A percentile compares a stretch with the other conserved stretches of the same genome.
phyloP scores from a whole-genome alignment of 2,329 filamentous ascomycete species.

The Aspergillus sp. region DNA sequence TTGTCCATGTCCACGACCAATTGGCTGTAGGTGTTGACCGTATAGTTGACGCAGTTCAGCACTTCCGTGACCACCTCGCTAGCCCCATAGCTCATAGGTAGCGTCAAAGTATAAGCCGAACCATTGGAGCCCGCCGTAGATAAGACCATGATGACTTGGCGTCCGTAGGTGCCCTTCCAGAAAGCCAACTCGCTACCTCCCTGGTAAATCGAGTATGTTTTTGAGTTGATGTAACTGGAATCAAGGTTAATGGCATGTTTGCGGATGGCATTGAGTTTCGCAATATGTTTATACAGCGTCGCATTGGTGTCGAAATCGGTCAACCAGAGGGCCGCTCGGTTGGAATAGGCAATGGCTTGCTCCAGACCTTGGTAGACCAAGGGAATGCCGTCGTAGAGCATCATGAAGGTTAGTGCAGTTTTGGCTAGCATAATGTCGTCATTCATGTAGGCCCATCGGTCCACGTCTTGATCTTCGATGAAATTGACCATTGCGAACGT shows the following conservation, averaged over 20 bases:
- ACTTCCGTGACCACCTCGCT: constrained; percentile 30
- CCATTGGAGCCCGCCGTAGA: constrained; percentile 44
- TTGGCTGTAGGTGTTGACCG: constrained; percentile 24
- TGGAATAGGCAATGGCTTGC: constrained; percentile 58
- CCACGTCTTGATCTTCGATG: constrained; percentile 61
- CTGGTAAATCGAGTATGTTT: constrained; percentile 42
- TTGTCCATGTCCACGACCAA: constrained; percentile 30
- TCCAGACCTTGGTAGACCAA: constrained; percentile 68
- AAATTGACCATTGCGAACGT: constrained; percentile 54
- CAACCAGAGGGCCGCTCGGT: constrained; percentile 59
- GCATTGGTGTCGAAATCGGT: constrained; percentile 48
- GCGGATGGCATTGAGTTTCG: constrained; percentile 46
- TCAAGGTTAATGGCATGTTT: constrained; percentile 42
- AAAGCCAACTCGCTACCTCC: constrained; percentile 47
- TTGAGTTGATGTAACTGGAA: constrained; percentile 40
- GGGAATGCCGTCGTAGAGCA: constrained; percentile 62
- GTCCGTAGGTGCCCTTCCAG: constrained; percentile 47
- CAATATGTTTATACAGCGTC: constrained; percentile 42
- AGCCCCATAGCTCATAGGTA: constrained; percentile 31
- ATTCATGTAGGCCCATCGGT: constrained; percentile 56
- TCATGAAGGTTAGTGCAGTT: constrained; percentile 62
- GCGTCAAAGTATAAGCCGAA: constrained; percentile 28
- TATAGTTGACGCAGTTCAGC: constrained; percentile 30
- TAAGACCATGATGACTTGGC: constrained; percentile 47
- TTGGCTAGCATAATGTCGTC: constrained; percentile 56